phyloP scores from a whole-genome alignment of 257 asterid species.

The Striga asiatica region DNA sequence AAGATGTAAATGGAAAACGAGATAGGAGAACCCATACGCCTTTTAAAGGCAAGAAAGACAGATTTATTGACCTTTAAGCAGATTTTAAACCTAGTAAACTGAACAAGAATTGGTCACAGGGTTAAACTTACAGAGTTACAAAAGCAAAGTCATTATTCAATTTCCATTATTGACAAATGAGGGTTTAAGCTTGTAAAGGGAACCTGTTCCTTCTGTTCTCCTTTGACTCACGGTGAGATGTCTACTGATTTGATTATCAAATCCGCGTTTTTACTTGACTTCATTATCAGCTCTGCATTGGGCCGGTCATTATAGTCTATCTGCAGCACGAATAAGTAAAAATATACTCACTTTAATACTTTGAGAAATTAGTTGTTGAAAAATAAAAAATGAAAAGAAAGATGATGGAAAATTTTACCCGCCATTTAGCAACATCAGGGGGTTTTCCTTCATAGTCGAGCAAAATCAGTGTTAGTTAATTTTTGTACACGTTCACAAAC shows the following conservation, averaged over 20 bases:
- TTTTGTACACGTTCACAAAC: background rate
- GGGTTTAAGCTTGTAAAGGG: background rate
- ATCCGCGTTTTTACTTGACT: constrained; percentile 67
- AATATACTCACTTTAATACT: constrained; percentile 4
- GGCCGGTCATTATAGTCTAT: constrained; percentile 79
- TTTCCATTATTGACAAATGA: background rate
- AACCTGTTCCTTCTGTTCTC: background rate
- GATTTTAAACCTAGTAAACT: background rate
- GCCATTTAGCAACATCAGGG: constrained; percentile 82
- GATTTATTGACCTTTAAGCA: background rate
- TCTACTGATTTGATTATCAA: constrained; percentile 69
- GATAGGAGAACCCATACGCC: no score
- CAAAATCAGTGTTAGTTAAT: constrained; percentile 13
- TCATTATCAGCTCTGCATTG: constrained; percentile 75
- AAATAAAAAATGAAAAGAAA: background rate
- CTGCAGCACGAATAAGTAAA: constrained; percentile 31
- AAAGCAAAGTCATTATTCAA: constrained; percentile 7
- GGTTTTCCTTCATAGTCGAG: constrained; percentile 46
- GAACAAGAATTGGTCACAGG: background rate
- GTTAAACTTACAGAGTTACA: background rate
- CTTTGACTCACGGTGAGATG: constrained; percentile 23
- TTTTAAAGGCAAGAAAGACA: background rate
- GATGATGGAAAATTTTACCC: constrained; percentile 39
- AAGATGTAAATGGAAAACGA: no score
- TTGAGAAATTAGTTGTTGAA: background rate